Percentiles rank a stretch among this genome's conserved stretches.
Evolutionary conservation across 2,329 filamentous ascomycete genomes (phyloP).

Genomic region (Alternaria ethzedia): DNA sequence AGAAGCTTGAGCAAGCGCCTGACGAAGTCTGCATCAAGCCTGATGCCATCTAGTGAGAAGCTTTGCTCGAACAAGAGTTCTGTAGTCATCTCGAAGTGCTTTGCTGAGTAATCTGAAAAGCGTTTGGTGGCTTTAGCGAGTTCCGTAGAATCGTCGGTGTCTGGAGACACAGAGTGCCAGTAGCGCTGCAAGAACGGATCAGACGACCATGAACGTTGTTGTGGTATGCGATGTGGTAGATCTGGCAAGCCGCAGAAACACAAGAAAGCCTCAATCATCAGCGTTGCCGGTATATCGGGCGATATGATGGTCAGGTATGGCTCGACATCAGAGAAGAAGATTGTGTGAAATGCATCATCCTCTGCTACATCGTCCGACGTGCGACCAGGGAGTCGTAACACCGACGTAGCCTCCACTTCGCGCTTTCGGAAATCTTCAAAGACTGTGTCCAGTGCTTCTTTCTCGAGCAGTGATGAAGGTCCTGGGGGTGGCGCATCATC

Average conservation of each 20-base stretch:
- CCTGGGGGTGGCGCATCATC: conserved; percentile 19
- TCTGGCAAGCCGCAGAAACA: conserved; percentile 59
- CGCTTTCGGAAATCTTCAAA: conserved; percentile 44
- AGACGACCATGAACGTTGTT: conserved; percentile 49
- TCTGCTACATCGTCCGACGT: conserved; percentile 76
- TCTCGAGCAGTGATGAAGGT: conserved; percentile 2
- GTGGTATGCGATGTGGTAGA: conserved; percentile 34
- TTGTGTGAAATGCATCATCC: conserved; percentile 81
- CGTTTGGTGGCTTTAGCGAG: conserved; percentile 8
- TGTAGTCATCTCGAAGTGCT: conserved; percentile 28
- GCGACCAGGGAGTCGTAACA: conserved; percentile 69
- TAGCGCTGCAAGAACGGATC: conserved; percentile 63
- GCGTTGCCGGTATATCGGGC: conserved; percentile 47
- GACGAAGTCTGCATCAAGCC: conserved; percentile 25
- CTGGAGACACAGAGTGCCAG: not conserved
- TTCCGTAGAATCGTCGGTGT: conserved; percentile 12
- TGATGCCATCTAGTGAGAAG: conserved; percentile 21
- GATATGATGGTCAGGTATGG: conserved; percentile 61
- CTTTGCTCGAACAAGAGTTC: conserved; percentile 32
- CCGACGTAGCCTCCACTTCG: conserved; percentile 60
- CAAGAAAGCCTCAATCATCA: conserved; percentile 71
- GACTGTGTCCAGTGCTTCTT: conserved; percentile 13
- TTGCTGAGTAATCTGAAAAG: conserved; percentile 19
- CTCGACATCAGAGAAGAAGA: conserved; percentile 79
- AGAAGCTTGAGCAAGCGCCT: conserved; percentile 63